These are phyloP conservation scores for Pichia sp. DNA, from an alignment of 1,139 yeast species.

Conservation along the genomic window DNA sequence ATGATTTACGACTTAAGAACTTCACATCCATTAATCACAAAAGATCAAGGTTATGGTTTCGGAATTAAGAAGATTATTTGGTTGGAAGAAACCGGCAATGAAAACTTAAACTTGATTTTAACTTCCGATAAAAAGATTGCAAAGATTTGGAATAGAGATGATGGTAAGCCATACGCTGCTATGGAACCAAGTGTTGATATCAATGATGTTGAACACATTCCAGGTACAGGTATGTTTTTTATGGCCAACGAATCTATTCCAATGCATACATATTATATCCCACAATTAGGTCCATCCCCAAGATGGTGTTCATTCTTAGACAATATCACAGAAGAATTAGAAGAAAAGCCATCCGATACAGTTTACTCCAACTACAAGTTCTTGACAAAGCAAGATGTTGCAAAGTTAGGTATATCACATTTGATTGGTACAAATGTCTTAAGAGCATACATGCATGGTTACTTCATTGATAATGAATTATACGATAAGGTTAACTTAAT, in stretches of 20 bases:
- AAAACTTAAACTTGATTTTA: conserved; percentile 50
- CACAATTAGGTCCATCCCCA: conserved; percentile 96
- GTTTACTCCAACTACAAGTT: conserved; percentile 95
- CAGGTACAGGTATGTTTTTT: conserved; percentile 92
- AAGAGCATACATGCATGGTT: conserved; percentile 98
- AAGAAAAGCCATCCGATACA: conserved; percentile 86
- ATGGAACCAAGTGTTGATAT: conserved; percentile 98
- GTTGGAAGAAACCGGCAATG: conserved; percentile 55
- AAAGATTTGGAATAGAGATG: conserved; percentile 81
- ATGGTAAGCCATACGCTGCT: conserved; percentile 85
- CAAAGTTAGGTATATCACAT: conserved; percentile 75
- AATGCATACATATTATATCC: conserved; percentile 96
- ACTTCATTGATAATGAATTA: conserved; percentile 85
- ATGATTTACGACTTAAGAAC: conserved; percentile 86
- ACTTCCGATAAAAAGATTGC: conserved; percentile 92
- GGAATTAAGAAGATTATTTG: conserved; percentile 82
- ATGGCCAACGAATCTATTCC: conserved; percentile 97
- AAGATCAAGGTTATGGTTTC: conserved; percentile 97
- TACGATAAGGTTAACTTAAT: conserved; percentile 92
- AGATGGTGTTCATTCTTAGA: conserved; percentile 98
- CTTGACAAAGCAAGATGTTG: conserved; percentile 87
- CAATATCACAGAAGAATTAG: conserved; percentile 94
- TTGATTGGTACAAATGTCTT: conserved; percentile 90
- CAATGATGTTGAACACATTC: conserved; percentile 87
- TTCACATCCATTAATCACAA: conserved; percentile 75